phyloP scores from a whole-genome alignment of 169 alveolate species.

The Plasmodium coatneyi region DNA sequence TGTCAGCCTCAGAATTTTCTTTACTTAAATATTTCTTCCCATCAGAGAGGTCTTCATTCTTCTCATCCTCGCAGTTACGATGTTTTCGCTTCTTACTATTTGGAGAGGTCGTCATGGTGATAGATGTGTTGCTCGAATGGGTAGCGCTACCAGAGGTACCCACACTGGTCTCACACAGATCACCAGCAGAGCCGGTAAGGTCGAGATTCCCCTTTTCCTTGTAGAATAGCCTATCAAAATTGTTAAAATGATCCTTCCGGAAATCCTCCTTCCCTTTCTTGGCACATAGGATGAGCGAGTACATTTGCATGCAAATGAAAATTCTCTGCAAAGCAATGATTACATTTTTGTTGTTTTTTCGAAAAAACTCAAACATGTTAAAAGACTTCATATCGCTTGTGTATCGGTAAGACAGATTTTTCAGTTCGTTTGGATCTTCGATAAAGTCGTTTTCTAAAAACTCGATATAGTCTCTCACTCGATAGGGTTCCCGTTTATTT shows the following conservation, averaged over 20 bases:
- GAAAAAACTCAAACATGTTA: constrained; percentile 63
- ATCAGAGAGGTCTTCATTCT: background rate
- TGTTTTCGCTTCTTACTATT: background rate
- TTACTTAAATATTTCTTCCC: background rate
- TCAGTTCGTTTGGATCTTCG: constrained; percentile 49
- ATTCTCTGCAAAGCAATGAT: constrained; percentile 66
- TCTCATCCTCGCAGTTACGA: background rate
- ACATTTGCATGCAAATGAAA: constrained; percentile 65
- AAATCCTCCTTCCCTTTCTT: constrained; percentile 49
- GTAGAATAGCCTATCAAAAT: constrained; percentile 15
- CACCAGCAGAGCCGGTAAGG: background rate
- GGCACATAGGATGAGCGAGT: constrained; percentile 55
- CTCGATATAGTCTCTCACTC: constrained; percentile 17
- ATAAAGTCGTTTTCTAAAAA: constrained; percentile 7
- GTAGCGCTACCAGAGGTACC: background rate
- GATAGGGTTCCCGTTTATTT: background rate
- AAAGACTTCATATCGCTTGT: constrained; percentile 49
- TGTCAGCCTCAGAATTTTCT: background rate
- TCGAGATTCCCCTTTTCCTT: constrained; percentile 43
- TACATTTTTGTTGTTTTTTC: constrained; percentile 71
- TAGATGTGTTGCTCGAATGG: background rate
- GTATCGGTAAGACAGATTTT: constrained; percentile 32
- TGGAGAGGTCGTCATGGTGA: background rate
- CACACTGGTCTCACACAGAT: background rate
- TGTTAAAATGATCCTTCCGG: constrained; percentile 1